These are phyloP conservation scores for Sutorius australiensis DNA, from an alignment of 768 basidiomycete genomes.

Conservation along the genomic window DNA sequence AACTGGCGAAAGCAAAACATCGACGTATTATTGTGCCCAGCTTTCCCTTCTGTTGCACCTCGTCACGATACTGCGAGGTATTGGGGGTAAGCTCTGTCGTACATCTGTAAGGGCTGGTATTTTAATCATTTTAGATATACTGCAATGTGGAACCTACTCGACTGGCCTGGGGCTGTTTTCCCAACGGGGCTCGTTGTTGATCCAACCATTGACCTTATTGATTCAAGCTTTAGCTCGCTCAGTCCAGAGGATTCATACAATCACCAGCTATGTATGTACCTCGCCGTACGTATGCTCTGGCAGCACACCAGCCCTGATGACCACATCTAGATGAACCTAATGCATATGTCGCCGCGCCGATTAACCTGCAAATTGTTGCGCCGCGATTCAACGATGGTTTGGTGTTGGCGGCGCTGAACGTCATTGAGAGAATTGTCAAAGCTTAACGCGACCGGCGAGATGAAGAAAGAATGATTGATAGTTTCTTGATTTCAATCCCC, in stretches of 20 bases:
- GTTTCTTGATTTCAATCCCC: neutral
- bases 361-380: constrained; percentile 21
- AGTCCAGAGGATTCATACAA: constrained; percentile 22
- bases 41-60: constrained; percentile 34
- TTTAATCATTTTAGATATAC: constrained; percentile 32
- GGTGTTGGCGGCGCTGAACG: constrained; percentile 23
- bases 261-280: constrained; percentile 15
- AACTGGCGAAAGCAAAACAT: constrained; percentile 38
- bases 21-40: constrained; percentile 40
- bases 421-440: constrained; percentile 24
- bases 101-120: too few relatives aligned
- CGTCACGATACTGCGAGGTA: constrained; percentile 37
- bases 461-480: neutral
- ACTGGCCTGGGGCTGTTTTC: constrained; percentile 43
- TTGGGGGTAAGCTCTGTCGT: constrained; percentile 22
- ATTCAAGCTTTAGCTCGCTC: constrained; percentile 8
- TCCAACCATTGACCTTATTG: constrained; percentile 20
- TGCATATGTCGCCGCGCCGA: constrained; percentile 15
- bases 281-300: neutral
- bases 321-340: constrained; percentile 18
- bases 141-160: constrained; percentile 40
- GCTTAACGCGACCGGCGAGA: neutral
- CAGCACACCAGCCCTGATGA: too few relatives aligned
- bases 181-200: constrained; percentile 37
- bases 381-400: constrained; percentile 26